Conservation (phyloP, 805 yeast species). For the Candida pseudofarinosa region DNA sequence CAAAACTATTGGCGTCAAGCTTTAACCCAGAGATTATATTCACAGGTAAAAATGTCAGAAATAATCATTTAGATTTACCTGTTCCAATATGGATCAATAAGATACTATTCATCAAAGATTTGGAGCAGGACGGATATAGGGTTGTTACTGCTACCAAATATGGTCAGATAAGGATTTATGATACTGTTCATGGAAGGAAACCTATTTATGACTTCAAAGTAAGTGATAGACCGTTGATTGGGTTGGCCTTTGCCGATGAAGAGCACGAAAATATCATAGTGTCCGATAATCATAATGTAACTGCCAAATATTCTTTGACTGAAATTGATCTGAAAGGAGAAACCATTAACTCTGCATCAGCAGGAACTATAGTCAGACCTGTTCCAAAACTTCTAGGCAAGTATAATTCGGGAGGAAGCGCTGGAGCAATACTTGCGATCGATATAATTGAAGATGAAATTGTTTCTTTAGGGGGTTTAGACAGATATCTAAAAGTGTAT, state of each 20-base stretch:
- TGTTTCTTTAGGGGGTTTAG: constrained; percentile 79
- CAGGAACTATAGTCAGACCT: constrained; percentile 43
- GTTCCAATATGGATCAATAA: constrained; percentile 78
- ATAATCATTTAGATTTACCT: constrained; percentile 70
- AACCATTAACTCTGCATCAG: constrained; percentile 37
- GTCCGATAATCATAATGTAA: constrained; percentile 66
- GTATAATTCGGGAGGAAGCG: constrained; percentile 44
- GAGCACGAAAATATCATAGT: constrained; percentile 49
- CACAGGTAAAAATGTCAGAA: constrained; percentile 78
- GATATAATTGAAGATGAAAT: constrained; percentile 40
- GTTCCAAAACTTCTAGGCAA: constrained; percentile 61
- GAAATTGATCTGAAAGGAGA: constrained; percentile 33
- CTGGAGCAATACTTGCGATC: constrained; percentile 76
- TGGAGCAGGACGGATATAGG: constrained; percentile 37
- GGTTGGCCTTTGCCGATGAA: constrained; percentile 32
- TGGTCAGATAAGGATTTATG: constrained; percentile 75
- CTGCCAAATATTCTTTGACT: constrained; percentile 47
- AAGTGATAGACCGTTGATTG: constrained; percentile 50
- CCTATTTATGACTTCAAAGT: constrained; percentile 60
- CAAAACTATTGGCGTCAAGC: constrained; percentile 8
- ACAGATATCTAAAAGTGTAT: constrained; percentile 78
- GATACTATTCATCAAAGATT: constrained; percentile 42
- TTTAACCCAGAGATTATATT: constrained; percentile 39
- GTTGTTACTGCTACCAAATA: constrained; percentile 66
- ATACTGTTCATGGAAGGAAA: constrained; percentile 60